Conservation (phyloP, 106 monocot species). For the Acanthochlamys bracteata region DNA sequence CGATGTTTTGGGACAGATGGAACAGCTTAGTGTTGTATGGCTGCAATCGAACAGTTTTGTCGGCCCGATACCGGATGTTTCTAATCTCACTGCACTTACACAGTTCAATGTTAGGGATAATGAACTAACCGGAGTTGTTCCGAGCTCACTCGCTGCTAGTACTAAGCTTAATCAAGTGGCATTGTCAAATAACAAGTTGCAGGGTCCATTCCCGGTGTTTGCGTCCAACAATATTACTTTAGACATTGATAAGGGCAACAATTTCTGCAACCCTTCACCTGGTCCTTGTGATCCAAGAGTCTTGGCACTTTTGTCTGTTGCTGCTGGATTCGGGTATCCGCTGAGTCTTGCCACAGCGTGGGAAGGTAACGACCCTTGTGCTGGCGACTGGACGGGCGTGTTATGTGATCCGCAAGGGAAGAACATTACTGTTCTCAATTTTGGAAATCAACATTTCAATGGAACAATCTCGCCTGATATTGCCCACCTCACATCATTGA, state of each 20-base stretch:
- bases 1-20: slow-evolving; percentile 47
- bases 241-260: slow-evolving; percentile 53
- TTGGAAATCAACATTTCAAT: slow-evolving; percentile 37
- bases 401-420: slow-evolving; percentile 37
- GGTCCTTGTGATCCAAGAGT: slow-evolving; percentile 55
- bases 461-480: slow-evolving; percentile 53
- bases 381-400: slow-evolving; percentile 36
- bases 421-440: slow-evolving; percentile 36
- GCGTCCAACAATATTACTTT: slow-evolving; percentile 3
- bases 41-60: slow-evolving; percentile 72
- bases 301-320: slow-evolving; percentile 41
- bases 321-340: slow-evolving; percentile 69
- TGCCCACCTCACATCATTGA: slow-evolving; percentile 38
- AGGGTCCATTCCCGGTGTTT: slow-evolving; percentile 63
- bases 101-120: slow-evolving; percentile 67
- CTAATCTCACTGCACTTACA: slow-evolving; percentile 39
- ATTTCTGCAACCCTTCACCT: slow-evolving; percentile 38
- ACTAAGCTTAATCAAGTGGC: slow-evolving; percentile 29
- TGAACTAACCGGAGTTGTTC: slow-evolving; percentile 59
- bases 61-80: slow-evolving; percentile 80
- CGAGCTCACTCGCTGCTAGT: slow-evolving; percentile 25
- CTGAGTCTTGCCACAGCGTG: slow-evolving; percentile 32
- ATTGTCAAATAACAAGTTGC: slow-evolving; percentile 70
- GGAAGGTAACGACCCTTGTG: slow-evolving; percentile 76
- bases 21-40: slow-evolving; percentile 41